phyloP scores from a whole-genome alignment of 2,329 filamentous ascomycete genomes.

The Ophiocordyceps camponoti-floridani region DNA sequence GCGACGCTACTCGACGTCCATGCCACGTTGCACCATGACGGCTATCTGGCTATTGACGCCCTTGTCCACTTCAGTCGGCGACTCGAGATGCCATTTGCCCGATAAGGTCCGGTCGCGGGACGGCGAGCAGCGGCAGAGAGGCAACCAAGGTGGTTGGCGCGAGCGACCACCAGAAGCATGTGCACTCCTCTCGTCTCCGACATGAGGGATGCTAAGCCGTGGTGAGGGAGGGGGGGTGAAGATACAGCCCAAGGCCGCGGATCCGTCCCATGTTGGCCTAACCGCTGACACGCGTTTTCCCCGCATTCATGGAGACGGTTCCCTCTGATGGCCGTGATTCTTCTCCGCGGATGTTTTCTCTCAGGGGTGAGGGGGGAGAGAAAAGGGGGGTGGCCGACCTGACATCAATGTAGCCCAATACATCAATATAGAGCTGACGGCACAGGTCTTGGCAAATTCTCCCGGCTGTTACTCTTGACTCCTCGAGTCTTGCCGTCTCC shows the following conservation, averaged over 20 bases:
- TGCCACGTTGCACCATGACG: constrained; percentile 1
- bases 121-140: neutral
- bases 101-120: neutral
- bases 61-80: neutral
- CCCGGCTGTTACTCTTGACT: no score
- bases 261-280: neutral
- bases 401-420: no score
- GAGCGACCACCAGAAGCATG: neutral
- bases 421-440: no score
- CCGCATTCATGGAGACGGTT: constrained; percentile 1
- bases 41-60: neutral
- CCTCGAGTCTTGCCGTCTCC: no score
- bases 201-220: no score
- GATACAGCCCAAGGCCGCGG: neutral
- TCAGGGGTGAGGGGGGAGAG: no score
- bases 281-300: constrained; percentile 2
- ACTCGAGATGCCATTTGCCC: neutral
- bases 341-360: no score
- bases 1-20: neutral
- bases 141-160: no score
- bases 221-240: neutral
- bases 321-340: no score
- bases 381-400: no score
- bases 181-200: no score
- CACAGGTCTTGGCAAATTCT: no score